A percentile compares a stretch with the other conserved stretches of the same genome.
Evolutionary conservation across 1,284 basidiomycete genomes (phyloP).

Genomic region (Sporisorium exsertum): DNA sequence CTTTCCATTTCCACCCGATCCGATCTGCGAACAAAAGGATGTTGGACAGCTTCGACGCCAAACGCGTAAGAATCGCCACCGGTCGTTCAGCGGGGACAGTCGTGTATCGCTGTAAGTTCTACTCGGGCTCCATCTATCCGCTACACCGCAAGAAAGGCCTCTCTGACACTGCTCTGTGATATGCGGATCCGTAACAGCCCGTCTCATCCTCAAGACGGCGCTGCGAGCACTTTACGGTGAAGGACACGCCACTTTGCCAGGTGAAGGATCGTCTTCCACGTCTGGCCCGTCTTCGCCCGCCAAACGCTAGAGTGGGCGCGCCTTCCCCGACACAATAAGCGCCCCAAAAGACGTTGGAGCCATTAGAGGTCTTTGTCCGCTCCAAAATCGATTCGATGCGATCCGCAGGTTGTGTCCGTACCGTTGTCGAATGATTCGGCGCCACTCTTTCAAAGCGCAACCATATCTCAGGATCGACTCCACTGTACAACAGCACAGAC

Average conservation of each 20-base stretch:
- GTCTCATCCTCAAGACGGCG: not conserved
- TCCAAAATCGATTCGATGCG: too few relatives aligned
- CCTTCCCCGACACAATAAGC: too few relatives aligned
- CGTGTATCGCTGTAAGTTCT: conserved; percentile 1
- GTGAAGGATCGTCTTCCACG: not conserved
- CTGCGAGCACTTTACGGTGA: conserved; percentile 5
- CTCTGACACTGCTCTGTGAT: not conserved
- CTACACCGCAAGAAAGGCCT: too few relatives aligned
- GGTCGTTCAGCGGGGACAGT: not conserved
- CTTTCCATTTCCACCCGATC: too few relatives aligned
- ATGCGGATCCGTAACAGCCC: not conserved
- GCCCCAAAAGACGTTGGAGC: too few relatives aligned
- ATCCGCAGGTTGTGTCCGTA: too few relatives aligned
- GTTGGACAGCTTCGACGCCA: conserved; percentile 4
- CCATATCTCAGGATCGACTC: too few relatives aligned
- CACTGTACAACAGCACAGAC: not conserved
- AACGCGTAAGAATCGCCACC: not conserved
- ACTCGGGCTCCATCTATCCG: not conserved
- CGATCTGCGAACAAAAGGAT: not conserved
- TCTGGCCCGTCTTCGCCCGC: not conserved
- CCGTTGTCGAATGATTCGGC: too few relatives aligned
- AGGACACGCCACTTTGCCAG: not conserved
- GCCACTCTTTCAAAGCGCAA: too few relatives aligned
- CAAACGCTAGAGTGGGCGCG: not conserved
- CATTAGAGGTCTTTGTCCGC: too few relatives aligned